Evolutionary conservation across 202 grass and related monocot genomes (phyloP).

Genomic region (Digitaria exilis): DNA sequence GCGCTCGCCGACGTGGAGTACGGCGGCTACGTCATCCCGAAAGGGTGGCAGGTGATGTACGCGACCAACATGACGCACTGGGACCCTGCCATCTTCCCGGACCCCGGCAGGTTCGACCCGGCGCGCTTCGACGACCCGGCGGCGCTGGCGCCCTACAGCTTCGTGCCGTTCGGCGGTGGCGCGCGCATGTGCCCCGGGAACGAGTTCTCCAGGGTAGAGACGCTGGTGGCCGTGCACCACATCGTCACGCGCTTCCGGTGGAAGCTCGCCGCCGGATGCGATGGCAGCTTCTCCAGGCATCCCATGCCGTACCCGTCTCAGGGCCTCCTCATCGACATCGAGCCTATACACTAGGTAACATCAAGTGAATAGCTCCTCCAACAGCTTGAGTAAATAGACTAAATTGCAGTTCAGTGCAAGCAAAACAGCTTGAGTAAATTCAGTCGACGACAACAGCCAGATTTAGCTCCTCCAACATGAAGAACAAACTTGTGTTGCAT

Average conservation of each 20-base stretch:
- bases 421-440: too few species aligned
- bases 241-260: slow-evolving; percentile 35
- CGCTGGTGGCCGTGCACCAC: slow-evolving; percentile 33
- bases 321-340: not conserved
- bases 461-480: too few species aligned
- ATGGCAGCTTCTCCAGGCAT: not conserved
- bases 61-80: not conserved
- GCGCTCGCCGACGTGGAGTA: not conserved
- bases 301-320: slow-evolving; percentile 5
- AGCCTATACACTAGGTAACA: not conserved
- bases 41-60: not conserved
- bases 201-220: slow-evolving; percentile 40
- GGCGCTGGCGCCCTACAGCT: not conserved
- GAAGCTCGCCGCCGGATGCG: slow-evolving; percentile 14
- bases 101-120: not conserved
- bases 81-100: not conserved
- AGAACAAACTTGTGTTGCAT: too few species aligned
- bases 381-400: too few species aligned
- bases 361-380: too few species aligned
- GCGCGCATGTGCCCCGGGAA: slow-evolving; percentile 23
- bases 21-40: not conserved
- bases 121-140: not conserved
- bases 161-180: slow-evolving; percentile 27
- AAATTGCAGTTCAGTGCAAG: too few species aligned
- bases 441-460: too few species aligned